phyloP scores from a whole-genome alignment of 2,329 filamentous ascomycete species.

The Clonostachys rhizophaga region DNA sequence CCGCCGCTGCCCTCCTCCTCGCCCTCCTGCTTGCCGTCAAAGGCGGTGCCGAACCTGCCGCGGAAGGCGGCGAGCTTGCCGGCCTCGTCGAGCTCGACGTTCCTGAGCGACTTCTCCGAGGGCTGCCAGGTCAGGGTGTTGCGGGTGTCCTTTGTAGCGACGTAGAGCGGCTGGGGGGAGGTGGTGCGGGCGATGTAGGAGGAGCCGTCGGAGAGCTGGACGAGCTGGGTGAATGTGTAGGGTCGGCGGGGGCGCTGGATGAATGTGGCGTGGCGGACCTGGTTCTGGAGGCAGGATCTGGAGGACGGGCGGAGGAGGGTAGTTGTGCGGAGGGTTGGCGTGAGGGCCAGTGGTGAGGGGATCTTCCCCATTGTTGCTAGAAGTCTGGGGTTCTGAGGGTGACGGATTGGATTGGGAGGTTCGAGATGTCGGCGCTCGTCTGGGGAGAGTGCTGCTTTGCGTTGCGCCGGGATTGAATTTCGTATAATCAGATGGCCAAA shows the following conservation, averaged over 20 bases:
- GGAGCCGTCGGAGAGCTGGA: conserved; percentile 87
- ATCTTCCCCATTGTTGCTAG: conserved; percentile 13
- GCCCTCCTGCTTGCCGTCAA: conserved; percentile 55
- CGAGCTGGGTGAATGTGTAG: conserved; percentile 95
- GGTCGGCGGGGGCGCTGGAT: conserved; percentile 84
- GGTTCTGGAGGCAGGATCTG: conserved; percentile 21
- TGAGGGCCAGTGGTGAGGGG: conserved; percentile 12
- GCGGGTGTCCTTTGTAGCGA: conserved; percentile 72
- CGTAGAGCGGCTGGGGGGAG: conserved; percentile 58
- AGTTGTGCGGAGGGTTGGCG: conserved; percentile 18
- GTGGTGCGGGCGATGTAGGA: conserved; percentile 79
- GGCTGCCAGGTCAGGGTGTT: conserved; percentile 94
- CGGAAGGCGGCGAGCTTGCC: conserved; percentile 85
- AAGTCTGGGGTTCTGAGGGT: neutral
- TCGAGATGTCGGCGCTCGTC: no score
- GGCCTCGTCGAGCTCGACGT: conserved; percentile 92
- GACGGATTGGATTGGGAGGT: neutral
- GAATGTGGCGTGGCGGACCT: conserved; percentile 78
- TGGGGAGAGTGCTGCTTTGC: no score
- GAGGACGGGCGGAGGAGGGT: conserved; percentile 14
- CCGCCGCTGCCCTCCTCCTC: conserved; percentile 19
- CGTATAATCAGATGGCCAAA: no score
- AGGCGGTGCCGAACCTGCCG: conserved; percentile 75
- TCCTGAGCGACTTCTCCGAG: conserved; percentile 70
- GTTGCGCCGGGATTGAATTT: no score